These are phyloP conservation scores for Boechera stricta DNA, from an alignment of 345 rosid species.

Conservation along the genomic window DNA sequence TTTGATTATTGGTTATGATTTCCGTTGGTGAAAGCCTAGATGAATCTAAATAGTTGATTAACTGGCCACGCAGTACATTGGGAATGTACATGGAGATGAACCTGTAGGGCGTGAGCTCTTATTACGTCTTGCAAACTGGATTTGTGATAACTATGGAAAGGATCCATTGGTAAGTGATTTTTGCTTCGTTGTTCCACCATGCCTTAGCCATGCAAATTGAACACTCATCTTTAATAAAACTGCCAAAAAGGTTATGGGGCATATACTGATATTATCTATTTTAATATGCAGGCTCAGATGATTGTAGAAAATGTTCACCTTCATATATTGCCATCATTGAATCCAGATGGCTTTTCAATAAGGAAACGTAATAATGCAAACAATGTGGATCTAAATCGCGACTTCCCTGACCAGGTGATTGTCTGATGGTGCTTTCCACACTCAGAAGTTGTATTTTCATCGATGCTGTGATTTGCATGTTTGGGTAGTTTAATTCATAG, in stretches of 20 bases:
- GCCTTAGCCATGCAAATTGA: neutral
- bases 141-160: constrained; percentile 77
- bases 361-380: constrained; percentile 85
- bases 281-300: constrained; percentile 62
- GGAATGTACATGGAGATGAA: constrained; percentile 97
- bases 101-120: constrained; percentile 95
- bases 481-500: constrained; percentile 12
- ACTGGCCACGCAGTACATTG: constrained; percentile 67
- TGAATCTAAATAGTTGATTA: constrained; percentile 30
- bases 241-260: constrained; percentile 6
- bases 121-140: constrained; percentile 84
- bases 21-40: constrained; percentile 6
- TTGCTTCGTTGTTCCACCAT: neutral
- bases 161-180: constrained; percentile 71
- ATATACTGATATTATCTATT: constrained; percentile 14
- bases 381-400: constrained; percentile 86
- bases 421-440: constrained; percentile 29
- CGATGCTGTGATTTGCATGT: constrained; percentile 10
- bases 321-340: constrained; percentile 91
- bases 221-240: constrained; percentile 9
- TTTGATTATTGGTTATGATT: neutral
- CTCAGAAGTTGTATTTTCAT: constrained; percentile 27
- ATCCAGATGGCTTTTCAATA: constrained; percentile 89
- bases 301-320: constrained; percentile 87
- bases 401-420: constrained; percentile 97